These are phyloP conservation scores for Starmerella stellata DNA, from an alignment of 805 yeast genomes.

Conservation along the genomic window DNA sequence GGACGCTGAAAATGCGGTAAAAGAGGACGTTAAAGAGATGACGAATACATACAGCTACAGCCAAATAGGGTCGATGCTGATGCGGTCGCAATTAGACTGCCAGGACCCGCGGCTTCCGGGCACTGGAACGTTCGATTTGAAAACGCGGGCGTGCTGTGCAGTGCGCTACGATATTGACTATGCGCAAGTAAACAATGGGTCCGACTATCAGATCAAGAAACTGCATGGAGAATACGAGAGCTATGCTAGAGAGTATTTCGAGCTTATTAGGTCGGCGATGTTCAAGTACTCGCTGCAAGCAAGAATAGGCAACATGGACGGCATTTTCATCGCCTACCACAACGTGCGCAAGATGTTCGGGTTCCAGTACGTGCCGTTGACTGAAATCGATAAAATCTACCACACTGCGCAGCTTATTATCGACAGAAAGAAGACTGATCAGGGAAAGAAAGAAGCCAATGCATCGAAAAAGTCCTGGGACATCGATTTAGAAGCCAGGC, in stretches of 20 bases:
- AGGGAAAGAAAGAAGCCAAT: conserved; percentile 16
- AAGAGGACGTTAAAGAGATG: not conserved
- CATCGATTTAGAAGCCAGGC: conserved; percentile 17
- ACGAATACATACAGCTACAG: conserved; percentile 47
- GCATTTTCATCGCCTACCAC: conserved; percentile 82
- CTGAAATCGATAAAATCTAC: conserved; percentile 46
- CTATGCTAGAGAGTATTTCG: conserved; percentile 63
- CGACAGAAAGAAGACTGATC: not conserved
- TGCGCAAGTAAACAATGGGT: conserved; percentile 38
- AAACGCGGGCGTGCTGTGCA: conserved; percentile 79
- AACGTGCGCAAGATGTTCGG: conserved; percentile 69
- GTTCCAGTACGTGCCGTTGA: conserved; percentile 67
- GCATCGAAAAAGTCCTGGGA: not conserved
- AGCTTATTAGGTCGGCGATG: conserved; percentile 55
- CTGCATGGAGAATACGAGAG: conserved; percentile 54
- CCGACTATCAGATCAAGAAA: conserved; percentile 49
- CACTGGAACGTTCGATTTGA: conserved; percentile 77
- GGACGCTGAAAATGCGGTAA: not conserved
- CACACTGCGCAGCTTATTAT: conserved; percentile 29
- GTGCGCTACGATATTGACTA: conserved; percentile 59
- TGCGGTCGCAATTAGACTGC: conserved; percentile 87
- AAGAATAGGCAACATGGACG: conserved; percentile 91
- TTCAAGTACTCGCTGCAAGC: conserved; percentile 82
- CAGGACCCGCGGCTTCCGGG: conserved; percentile 63
- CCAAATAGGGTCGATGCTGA: conserved; percentile 42